Percentiles rank a stretch among this genome's conserved stretches.
Conservation (phyloP, 2,329 filamentous ascomycete genomes). For the Lasiodiplodia citricola region DNA sequence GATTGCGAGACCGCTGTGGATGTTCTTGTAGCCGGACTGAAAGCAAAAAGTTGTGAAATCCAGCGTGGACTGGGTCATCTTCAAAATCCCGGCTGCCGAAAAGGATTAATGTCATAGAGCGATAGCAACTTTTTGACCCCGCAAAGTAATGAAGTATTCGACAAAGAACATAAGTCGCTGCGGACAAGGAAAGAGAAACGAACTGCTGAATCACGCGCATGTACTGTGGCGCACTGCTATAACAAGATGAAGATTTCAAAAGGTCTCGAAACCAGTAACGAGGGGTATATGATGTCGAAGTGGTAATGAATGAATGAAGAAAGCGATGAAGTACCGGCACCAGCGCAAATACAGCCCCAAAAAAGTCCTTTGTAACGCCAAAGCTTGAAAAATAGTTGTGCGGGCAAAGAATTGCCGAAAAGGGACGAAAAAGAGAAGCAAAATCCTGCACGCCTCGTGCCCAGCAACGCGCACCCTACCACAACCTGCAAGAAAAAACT, state of each 20-base stretch:
- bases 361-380: background rate
- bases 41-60: background rate
- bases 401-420: background rate
- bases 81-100: too few species aligned
- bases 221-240: background rate
- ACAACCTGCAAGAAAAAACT: background rate
- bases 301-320: background rate
- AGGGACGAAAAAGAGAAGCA: background rate
- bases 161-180: background rate
- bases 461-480: background rate
- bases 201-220: background rate
- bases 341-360: background rate
- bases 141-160: background rate
- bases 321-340: background rate
- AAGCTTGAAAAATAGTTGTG: background rate
- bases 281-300: background rate
- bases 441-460: background rate
- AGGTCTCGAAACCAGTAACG: background rate
- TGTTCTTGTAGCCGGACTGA: too few species aligned
- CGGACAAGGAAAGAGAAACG: background rate
- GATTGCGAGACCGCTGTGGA: background rate
- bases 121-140: too few species aligned
- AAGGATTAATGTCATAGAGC: too few species aligned
- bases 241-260: background rate
- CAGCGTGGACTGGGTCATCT: too few species aligned